Evolutionary conservation across 176 grass and related monocot genomes (phyloP), one percentile per base, ranked within the genome.

Genomic region (Carex pumila): DNA sequence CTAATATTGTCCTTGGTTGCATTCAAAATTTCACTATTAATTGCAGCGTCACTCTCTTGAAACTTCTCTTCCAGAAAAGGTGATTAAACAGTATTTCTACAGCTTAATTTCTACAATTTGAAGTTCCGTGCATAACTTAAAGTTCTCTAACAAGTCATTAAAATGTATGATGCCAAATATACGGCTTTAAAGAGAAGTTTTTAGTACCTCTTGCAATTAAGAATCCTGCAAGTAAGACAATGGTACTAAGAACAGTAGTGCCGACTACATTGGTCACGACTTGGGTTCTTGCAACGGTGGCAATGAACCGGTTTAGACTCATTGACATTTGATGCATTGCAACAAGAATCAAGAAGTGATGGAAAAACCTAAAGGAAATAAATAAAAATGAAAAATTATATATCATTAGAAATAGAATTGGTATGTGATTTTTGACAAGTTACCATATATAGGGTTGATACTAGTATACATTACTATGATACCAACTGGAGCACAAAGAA

Each of bases 301-400:
- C 95, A 82, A 95, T 88, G 61, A 92, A 92, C 71, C 92, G 91
- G 84, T 95, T 93, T 55, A 98, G 86, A 54, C 86, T 83, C 87
- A 93, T 90, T 63, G 95, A 93, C 91, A 98, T 91, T 89, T 98
- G 95, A 86, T 98, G 92, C 91, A 95, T 83, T 62, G 74, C 86
- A 79, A 98, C 86, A 83, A 98, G 86, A 71, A 90, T 84, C 39
- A 98, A 7, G 79, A 90, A 98, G 31, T 98, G 95, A 84, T 86
- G 84, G 66, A 98, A 78, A 72, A 98, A 95, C 81, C 95, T 98
- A 87, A 59, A 53, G 88, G 39, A 73, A 83, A 58, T 37, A 71
- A 77, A 12, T 30, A 32, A 45, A 45, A 45, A 45, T 0, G 83
- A 65, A 2, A 65, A 37, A 8, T 52, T 76, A 77, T 73, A 12